Conservation (phyloP, 306 rosid species). For the Styphnolobium japonicum region DNA sequence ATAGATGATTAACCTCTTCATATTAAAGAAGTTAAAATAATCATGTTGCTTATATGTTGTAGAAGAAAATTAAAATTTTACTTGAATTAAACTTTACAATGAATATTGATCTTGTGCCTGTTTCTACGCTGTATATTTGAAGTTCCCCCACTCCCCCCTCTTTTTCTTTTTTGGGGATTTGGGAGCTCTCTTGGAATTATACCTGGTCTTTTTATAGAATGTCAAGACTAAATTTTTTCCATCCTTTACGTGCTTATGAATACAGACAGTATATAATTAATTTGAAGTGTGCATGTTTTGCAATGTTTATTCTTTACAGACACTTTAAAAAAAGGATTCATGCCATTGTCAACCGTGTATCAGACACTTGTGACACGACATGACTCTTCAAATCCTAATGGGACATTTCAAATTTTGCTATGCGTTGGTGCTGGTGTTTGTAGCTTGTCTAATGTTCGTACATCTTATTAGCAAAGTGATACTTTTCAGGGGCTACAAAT, state of each 20-base stretch:
- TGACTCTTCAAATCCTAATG: not conserved
- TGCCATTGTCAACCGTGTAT: not conserved
- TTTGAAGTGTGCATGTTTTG: not conserved
- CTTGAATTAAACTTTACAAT: not conserved
- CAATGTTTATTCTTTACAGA: not conserved
- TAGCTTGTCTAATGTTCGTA: not conserved
- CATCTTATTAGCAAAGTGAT: not conserved
- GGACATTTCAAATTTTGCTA: not conserved
- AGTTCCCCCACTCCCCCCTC: too few relatives aligned
- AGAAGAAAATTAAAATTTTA: not conserved
- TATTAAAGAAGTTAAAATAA: not conserved
- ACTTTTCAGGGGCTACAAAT: not conserved
- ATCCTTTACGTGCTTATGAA: not conserved
- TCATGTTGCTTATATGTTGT: not conserved
- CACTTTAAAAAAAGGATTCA: not conserved
- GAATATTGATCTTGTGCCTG: not conserved
- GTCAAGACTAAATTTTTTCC: not conserved
- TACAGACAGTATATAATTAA: too few relatives aligned
- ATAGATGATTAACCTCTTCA: not conserved
- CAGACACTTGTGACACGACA: not conserved
- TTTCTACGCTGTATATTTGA: not conserved
- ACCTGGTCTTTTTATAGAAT: not conserved
- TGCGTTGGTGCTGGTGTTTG: not conserved
- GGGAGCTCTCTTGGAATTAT: not conserved
- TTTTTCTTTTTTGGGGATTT: not conserved